Base-by-base conservation (phyloP, 768 basidiomycete genomes). In the Serendipita sp. region DNA sequence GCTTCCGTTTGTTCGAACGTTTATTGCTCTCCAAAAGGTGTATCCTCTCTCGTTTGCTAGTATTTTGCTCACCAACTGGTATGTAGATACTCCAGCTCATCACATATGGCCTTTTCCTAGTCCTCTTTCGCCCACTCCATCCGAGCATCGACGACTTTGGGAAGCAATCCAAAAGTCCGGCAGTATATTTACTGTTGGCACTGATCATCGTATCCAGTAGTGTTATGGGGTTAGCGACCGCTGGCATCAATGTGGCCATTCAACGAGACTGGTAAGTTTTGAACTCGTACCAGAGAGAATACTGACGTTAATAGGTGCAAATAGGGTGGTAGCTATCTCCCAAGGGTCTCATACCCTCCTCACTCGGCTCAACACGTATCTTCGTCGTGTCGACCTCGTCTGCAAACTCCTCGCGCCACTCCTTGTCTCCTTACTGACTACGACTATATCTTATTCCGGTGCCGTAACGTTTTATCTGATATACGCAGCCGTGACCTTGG, bases 391-490 rank as follows among this genome's bases (percentile, higher is more conserved):
- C 18, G 78, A 83, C 66, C 73, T 83, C 0, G 68, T 78, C 3
- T 79, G 76, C 69, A 79, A 81, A 67, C 75, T 83, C 3, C 53
- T 79, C 2, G 74, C 80, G 0, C 81, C 81, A 0, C 71, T 82
- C 2, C 79, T 83, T 64, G 79, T 79, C 3, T 80, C 79, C 0
- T 70, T 77, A 6, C 71, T 81, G 45, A 78, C 80, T 0, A 74
- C 71, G 3, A 70, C 69, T 1, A 69, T 71, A 0, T 70, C 71
- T 0, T 76, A 78, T 50, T 67, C 73, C 3, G 70, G 73, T 36
- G 69, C 79, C 69, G 74, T 0, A 69, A 68, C 23, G 68, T 77
- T 18, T 67, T 79, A 1, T 68, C 74, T 29, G 72, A 69, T 3
- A 70, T 80, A 16, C 71, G 75, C 0, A 67, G 40, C 69, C 23